Base-by-base conservation (phyloP, 2,329 filamentous ascomycete species). In the Exserohilum turcica region DNA sequence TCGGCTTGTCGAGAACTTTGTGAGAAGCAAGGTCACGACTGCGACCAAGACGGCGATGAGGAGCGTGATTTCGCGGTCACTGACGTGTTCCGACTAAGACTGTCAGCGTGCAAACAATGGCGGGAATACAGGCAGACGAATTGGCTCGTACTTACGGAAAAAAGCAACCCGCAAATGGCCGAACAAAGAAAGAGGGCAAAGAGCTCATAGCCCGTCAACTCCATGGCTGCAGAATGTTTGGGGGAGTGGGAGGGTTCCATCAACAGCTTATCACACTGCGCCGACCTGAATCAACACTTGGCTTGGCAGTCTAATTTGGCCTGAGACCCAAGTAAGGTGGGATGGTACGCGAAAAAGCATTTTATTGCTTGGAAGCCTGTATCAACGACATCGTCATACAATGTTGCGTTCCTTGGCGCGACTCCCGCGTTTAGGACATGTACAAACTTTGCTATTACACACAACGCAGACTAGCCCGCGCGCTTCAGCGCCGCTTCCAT, bases 141-240 rank as follows among this genome's bases (percentile, higher is more conserved):
- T 35, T 54, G 15, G 39, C 18, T 35, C 47, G 59, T 12, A n/a
- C n/a, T n/a, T n/a, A 47, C 18, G 1, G 46, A 42, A 13, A 43
- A 13, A 2, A 58, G 47, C 6, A 48, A 40, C 15, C 48, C 52
- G 12, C 51, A 60, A 0, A 60, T 51, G 33, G 38, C 36, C 10
- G 55, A 52, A 35, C 52, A 51, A 5, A 58, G 38, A n/a, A 54
- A 40, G 45, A 60, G 51, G 13, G 54, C 46, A 9, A 58, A 48
- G 24, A 59, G 21, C 12, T 56, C 49, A 19, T 56, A 52, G 29
- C 43, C 31, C 9, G 52, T 54, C 39, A 54, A 31, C 27, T 56
- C 32, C 57, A 60, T 60, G 21, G 5, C 40, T 12, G 38, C 16
- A n/a, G 9, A 43, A 7, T 50, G 10, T 9, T 37, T 9, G 9